phyloP scores from a whole-genome alignment of 495 filamentous ascomycete genomes.

The Hypomontagnella submonticulosa region DNA sequence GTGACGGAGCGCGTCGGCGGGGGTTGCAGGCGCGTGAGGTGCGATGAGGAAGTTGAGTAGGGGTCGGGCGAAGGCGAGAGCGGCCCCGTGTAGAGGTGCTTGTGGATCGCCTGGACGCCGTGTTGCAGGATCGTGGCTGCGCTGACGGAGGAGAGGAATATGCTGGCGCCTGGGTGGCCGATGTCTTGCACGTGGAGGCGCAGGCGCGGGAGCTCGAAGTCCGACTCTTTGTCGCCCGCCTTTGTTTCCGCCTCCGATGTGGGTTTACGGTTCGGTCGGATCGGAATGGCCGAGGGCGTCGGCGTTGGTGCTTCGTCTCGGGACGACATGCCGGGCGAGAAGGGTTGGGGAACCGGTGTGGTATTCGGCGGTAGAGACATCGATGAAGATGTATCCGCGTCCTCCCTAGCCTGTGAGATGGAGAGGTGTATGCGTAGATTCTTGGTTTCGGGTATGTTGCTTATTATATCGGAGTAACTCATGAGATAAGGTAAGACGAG shows the following conservation, averaged over 20 bases:
- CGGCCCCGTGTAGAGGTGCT: slow-evolving; percentile 37
- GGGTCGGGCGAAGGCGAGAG: neutral
- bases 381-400: neutral
- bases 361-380: slow-evolving; percentile 48
- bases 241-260: slow-evolving; percentile 1
- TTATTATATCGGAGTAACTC: slow-evolving; percentile 5
- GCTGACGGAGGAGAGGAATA: slow-evolving; percentile 72
- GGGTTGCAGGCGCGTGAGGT: slow-evolving; percentile 51
- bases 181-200: slow-evolving; percentile 78
- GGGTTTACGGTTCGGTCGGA: neutral
- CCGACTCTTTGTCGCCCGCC: slow-evolving; percentile 6
- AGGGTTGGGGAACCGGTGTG: slow-evolving; percentile 46
- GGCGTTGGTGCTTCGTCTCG: slow-evolving; percentile 11
- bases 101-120: slow-evolving; percentile 69
- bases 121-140: slow-evolving; percentile 66
- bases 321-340: slow-evolving; percentile 46
- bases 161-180: slow-evolving; percentile 66
- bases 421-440: slow-evolving; percentile 27
- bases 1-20: slow-evolving; percentile 80
- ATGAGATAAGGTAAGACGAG: slow-evolving; percentile 13
- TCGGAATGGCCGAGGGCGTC: slow-evolving; percentile 31
- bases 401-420: slow-evolving; percentile 11
- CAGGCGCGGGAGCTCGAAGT: slow-evolving; percentile 65
- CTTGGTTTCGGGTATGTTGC: slow-evolving; percentile 12
- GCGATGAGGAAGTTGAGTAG: slow-evolving; percentile 73